Evolutionary conservation across 1,284 basidiomycete species (phyloP), one percentile per base, ranked within the genome.

Genomic region (Trichosporon ovoides): DNA sequence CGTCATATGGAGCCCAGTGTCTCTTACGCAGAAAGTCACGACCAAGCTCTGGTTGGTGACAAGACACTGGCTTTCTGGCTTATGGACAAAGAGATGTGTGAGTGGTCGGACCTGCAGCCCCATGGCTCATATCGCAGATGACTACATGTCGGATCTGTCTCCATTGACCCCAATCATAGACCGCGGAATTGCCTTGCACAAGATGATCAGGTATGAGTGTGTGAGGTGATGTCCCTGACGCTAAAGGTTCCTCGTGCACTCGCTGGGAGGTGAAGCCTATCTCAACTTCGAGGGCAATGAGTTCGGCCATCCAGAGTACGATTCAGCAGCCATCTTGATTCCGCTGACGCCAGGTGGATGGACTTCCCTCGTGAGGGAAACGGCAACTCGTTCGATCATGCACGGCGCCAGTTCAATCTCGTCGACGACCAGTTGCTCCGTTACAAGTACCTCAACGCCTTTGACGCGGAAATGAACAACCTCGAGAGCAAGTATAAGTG

Each of bases 71-170:
- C 95, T 1, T 98, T 98, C 79, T 98, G 95, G 95, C 78, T 98
- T 56, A 98, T 98, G 95, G 95, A 98, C 79, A 95, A 96, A 79
- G 95, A 98, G 77, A 98, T 98, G 95, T 94, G 89, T 91, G 80
- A 64, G 83, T 18, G 3, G 3, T 12, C n/a, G n/a, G 28, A 24
- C 5, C 13, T 2, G 18, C 7, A 3, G n/a, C n/a, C n/a, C n/a
- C n/a, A n/a, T 38, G 13, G 36, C 52, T 61, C 12, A 62, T 35
- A 2, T 5, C 28, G 16, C 66, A 87, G 91, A 97, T 77, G 94
- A 92, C 11, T 83, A 92, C 79, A 98, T 98, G 95, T 96, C 91
- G 20, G 89, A 95, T 72, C 58, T 97, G 53, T 83, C 87, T 1
- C 85, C 87, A 48, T 81, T 93, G 78, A 98, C 95, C 7, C 86